Evolutionary conservation across 495 filamentous ascomycete species (phyloP).

Genomic region (Penicillium maclennaniae): DNA sequence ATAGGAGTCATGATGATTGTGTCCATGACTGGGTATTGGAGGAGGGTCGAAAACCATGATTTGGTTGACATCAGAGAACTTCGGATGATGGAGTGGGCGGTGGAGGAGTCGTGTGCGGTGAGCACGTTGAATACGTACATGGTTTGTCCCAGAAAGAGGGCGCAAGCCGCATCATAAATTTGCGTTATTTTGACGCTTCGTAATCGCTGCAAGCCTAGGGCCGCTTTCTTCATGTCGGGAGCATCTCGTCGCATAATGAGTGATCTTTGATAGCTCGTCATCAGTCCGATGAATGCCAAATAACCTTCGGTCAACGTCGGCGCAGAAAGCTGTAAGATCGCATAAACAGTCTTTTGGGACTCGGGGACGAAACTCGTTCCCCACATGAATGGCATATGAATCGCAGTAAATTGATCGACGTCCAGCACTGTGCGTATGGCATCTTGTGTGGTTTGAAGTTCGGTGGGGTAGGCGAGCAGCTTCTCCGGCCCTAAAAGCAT

Average conservation of each 20-base stretch:
- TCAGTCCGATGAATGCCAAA: constrained; percentile 23
- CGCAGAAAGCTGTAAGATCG: constrained; percentile 17
- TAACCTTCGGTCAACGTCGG: constrained; percentile 25
- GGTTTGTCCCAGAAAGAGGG: constrained; percentile 27
- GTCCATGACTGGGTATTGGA: constrained; percentile 24
- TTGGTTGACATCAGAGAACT: constrained; percentile 27
- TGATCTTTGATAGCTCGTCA: constrained; percentile 25
- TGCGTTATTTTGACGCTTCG: constrained; percentile 19
- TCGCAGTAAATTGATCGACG: constrained; percentile 21
- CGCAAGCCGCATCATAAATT: constrained; percentile 24
- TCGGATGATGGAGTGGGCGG: constrained; percentile 26
- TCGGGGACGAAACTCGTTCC: constrained; percentile 20
- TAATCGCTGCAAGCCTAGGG: constrained; percentile 22
- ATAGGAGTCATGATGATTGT: constrained; percentile 30
- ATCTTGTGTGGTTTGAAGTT: constrained; percentile 20
- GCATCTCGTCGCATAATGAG: constrained; percentile 19
- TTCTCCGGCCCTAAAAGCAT: constrained; percentile 17
- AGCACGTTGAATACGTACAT: constrained; percentile 32
- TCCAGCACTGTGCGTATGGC: constrained; percentile 25
- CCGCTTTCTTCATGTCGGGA: constrained; percentile 24
- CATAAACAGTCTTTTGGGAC: constrained; percentile 17
- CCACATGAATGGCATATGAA: constrained; percentile 25
- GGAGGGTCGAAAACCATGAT: constrained; percentile 25
- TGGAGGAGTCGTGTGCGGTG: constrained; percentile 21
- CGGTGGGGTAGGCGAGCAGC: constrained; percentile 12